These are phyloP conservation scores for Fusarium sp. DNA, from an alignment of 2,329 filamentous ascomycete species.

Conservation along the genomic window DNA sequence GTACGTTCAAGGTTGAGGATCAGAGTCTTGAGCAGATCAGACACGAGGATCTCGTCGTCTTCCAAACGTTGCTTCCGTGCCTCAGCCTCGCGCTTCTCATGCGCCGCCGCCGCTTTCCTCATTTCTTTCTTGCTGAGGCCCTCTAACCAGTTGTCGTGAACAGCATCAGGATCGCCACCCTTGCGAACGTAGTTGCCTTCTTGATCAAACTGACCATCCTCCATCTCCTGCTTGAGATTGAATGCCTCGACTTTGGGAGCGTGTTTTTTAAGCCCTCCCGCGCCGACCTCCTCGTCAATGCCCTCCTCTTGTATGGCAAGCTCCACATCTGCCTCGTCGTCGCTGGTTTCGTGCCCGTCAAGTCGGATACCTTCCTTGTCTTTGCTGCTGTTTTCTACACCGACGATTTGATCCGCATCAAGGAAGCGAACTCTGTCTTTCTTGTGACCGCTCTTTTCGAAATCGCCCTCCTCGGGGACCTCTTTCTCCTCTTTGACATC, in stretches of 20 bases:
- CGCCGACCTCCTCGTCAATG: conserved; percentile 89
- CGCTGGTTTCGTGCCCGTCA: conserved; percentile 67
- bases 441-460: conserved; percentile 65
- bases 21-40: conserved; percentile 79
- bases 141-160: conserved; percentile 93
- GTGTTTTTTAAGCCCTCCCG: conserved; percentile 90
- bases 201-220: conserved; percentile 93
- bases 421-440: conserved; percentile 73
- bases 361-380: conserved; percentile 79
- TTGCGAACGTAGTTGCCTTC: conserved; percentile 92
- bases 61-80: conserved; percentile 76
- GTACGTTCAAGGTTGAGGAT: conserved; percentile 81
- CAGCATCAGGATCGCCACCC: conserved; percentile 87
- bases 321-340: conserved; percentile 78
- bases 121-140: conserved; percentile 96
- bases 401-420: conserved; percentile 76
- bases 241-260: conserved; percentile 96
- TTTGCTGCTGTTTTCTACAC: conserved; percentile 80
- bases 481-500: conserved; percentile 64
- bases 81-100: conserved; percentile 86
- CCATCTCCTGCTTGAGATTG: conserved; percentile 90
- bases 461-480: conserved; percentile 52
- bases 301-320: conserved; percentile 79
- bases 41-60: conserved; percentile 80
- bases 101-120: conserved; percentile 85